A percentile compares a stretch with the other conserved stretches of the same genome.
Conservation (phyloP, 129 eudicot genomes). For the Helichrysum umbraculigerum region DNA sequence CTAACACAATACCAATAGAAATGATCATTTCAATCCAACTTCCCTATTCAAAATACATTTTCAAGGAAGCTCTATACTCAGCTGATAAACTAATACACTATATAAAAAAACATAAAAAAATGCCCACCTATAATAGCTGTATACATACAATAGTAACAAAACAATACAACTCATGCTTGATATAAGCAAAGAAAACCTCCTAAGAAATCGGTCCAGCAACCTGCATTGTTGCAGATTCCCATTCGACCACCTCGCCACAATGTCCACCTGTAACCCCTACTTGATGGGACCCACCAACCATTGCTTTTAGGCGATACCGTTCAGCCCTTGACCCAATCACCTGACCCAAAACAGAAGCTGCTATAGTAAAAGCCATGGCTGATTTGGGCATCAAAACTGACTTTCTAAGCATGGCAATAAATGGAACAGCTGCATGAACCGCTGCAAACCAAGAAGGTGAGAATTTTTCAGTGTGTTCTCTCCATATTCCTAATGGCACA, state of each 20-base stretch:
- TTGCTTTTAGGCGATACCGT: conserved; percentile 60
- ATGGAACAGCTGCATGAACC: conserved; percentile 99
- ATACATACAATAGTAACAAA: background rate
- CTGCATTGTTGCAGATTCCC: conserved; percentile 47
- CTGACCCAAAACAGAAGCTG: conserved; percentile 91
- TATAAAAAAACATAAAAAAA: background rate
- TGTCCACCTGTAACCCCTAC: conserved; percentile 34
- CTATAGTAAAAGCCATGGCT: conserved; percentile 96
- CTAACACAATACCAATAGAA: background rate
- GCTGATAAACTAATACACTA: background rate
- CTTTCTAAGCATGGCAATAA: conserved; percentile 92
- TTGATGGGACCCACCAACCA: conserved; percentile 28
- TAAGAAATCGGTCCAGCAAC: conserved; percentile 42
- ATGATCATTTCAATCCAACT: background rate
- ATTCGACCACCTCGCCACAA: conserved; percentile 48
- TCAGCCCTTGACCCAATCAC: conserved; percentile 98
- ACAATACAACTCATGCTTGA: background rate
- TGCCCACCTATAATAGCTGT: background rate
- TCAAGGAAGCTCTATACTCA: conserved; percentile 1
- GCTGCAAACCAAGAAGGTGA: conserved; percentile 95
- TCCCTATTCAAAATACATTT: background rate
- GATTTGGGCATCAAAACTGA: conserved; percentile 90
- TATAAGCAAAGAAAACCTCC: conserved; percentile 8
- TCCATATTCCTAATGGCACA: conserved; percentile 89
- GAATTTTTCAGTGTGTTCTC: conserved; percentile 91